These are phyloP conservation scores for Saccharomycopsis synnaedendra DNA, from an alignment of 805 yeast genomes.

Conservation along the genomic window DNA sequence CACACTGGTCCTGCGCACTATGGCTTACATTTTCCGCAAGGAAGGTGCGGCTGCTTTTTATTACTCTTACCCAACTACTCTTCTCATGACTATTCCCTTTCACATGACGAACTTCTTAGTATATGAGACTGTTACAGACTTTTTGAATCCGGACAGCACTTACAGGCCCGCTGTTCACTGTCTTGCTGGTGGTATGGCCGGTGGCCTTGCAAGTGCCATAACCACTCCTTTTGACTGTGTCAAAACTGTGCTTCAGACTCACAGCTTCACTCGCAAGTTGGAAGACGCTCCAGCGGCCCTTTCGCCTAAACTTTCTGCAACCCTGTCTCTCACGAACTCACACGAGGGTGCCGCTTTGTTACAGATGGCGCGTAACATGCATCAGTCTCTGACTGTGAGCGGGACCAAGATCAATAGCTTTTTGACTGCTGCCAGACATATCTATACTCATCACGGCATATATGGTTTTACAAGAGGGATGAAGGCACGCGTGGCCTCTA, in stretches of 20 bases:
- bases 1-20: slow-evolving; percentile 24
- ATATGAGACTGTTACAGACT: slow-evolving; percentile 60
- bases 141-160: slow-evolving; percentile 63
- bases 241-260: slow-evolving; percentile 83
- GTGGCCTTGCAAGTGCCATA: slow-evolving; percentile 88
- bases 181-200: slow-evolving; percentile 85
- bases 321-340: not conserved
- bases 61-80: slow-evolving; percentile 87
- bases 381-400: not conserved
- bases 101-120: slow-evolving; percentile 89
- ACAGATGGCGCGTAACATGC: slow-evolving; percentile 1
- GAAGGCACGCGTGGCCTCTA: slow-evolving; percentile 82
- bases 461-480: slow-evolving; percentile 63
- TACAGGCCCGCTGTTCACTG: slow-evolving; percentile 92
- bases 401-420: slow-evolving; percentile 42
- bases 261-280: slow-evolving; percentile 27
- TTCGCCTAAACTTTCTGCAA: not conserved
- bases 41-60: slow-evolving; percentile 77
- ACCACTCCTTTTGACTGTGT: slow-evolving; percentile 93
- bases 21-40: slow-evolving; percentile 36
- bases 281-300: not conserved
- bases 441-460: slow-evolving; percentile 3
- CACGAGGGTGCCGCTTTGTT: not conserved
- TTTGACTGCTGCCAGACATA: slow-evolving; percentile 1
- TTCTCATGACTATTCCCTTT: slow-evolving; percentile 86